phyloP scores from a whole-genome alignment of 2,329 filamentous ascomycete species.

The Geosmithia flava region DNA sequence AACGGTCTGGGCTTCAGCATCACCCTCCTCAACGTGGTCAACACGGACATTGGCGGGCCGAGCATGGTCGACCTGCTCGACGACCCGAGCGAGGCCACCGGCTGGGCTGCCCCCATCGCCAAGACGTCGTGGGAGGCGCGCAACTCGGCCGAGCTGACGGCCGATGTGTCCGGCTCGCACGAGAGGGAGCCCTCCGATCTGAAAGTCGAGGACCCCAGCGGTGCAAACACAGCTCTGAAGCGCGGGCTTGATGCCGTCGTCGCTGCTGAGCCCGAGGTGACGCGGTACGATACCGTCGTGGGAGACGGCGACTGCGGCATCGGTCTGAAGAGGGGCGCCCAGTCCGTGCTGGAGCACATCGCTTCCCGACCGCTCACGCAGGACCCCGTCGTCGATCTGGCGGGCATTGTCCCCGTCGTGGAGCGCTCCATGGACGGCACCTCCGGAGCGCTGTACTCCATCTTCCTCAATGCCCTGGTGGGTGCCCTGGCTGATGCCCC shows the following conservation, averaged over 20 bases:
- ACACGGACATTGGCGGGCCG: constrained; percentile 43
- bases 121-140: constrained; percentile 51
- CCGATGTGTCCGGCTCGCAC: constrained; percentile 15
- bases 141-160: constrained; percentile 33
- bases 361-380: constrained; percentile 29
- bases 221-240: constrained; percentile 38
- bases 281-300: constrained; percentile 67
- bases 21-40: constrained; percentile 52
- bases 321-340: constrained; percentile 75
- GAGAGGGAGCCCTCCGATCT: constrained; percentile 32
- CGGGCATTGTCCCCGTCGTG: constrained; percentile 38
- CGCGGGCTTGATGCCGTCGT: constrained; percentile 50
- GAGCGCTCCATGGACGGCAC: constrained; percentile 50
- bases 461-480: constrained; percentile 80
- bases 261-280: constrained; percentile 57
- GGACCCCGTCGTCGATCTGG: constrained; percentile 39
- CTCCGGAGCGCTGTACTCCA: constrained; percentile 54
- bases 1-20: constrained; percentile 69
- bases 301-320: constrained; percentile 87
- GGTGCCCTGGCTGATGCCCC: constrained; percentile 37
- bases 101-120: constrained; percentile 54
- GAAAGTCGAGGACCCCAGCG: constrained; percentile 28
- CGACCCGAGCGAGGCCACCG: constrained; percentile 54
- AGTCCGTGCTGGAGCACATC: constrained; percentile 46
- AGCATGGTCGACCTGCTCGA: constrained; percentile 61